Evolutionary conservation across 805 yeast genomes (phyloP).

Genomic region (Zygoascus tannicola): DNA sequence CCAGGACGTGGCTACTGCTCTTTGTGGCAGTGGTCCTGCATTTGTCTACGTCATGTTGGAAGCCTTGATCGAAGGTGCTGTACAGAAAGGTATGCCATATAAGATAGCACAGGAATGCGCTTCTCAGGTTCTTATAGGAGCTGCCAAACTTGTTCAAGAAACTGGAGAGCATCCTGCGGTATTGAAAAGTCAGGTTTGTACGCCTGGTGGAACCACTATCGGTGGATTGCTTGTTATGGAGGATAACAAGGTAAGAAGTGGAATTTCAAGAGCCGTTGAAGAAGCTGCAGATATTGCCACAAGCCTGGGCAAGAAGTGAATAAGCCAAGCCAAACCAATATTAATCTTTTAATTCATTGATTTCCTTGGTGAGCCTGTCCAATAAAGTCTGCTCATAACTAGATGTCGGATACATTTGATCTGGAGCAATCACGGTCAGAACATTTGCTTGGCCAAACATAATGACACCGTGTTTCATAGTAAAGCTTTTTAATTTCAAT

Average conservation of each 20-base stretch:
- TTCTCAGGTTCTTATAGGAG: constrained; percentile 88
- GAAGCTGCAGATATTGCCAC: constrained; percentile 80
- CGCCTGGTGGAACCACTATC: constrained; percentile 97
- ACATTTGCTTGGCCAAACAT: constrained; percentile 7
- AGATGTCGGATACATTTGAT: background rate
- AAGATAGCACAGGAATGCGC: constrained; percentile 78
- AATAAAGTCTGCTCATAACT: background rate
- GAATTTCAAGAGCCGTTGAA: constrained; percentile 79
- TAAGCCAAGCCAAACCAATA: background rate
- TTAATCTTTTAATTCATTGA: background rate
- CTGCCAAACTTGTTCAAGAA: constrained; percentile 78
- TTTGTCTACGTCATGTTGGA: constrained; percentile 84
- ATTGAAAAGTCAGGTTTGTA: constrained; percentile 78
- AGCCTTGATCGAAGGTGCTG: constrained; percentile 88
- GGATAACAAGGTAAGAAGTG: constrained; percentile 79
- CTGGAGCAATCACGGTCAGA: background rate
- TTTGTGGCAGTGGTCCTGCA: constrained; percentile 96
- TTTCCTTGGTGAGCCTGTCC: background rate
- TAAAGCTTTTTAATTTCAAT: constrained; percentile 5
- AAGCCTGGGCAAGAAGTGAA: constrained; percentile 14
- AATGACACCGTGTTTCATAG: constrained; percentile 12
- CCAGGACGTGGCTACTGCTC: constrained; percentile 93
- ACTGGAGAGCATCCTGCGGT: constrained; percentile 84
- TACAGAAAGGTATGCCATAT: constrained; percentile 86
- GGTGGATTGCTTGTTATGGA: constrained; percentile 91